A percentile compares a stretch with the other conserved stretches of the same genome.
phyloP scores from a whole-genome alignment of 192 early-diverging fungal genomes.

The Lunasporangiospora selenospora region DNA sequence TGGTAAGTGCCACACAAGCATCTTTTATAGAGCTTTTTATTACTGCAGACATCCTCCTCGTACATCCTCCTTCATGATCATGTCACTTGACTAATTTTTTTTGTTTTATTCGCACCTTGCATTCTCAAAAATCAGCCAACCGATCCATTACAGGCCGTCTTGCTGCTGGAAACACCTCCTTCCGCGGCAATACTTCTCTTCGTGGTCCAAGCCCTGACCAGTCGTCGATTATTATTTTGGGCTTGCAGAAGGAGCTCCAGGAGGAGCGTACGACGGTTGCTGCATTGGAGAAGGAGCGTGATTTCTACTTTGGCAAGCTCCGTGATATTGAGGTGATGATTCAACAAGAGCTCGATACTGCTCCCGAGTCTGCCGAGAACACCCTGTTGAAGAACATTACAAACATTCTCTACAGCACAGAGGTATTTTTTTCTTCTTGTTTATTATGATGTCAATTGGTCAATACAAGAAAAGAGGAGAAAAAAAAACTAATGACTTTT shows the following conservation, averaged over 20 bases:
- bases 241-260: slow-evolving; percentile 78
- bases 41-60: too few species aligned
- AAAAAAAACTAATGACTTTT: slow-evolving; percentile 10
- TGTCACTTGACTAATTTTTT: slow-evolving; percentile 15
- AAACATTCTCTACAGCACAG: slow-evolving; percentile 91
- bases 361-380: slow-evolving; percentile 55
- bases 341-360: slow-evolving; percentile 75
- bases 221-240: slow-evolving; percentile 64
- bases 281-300: slow-evolving; percentile 94
- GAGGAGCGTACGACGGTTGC: slow-evolving; percentile 89
- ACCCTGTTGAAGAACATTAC: slow-evolving; percentile 80
- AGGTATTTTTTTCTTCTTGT: slow-evolving; percentile 49
- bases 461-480: too few species aligned
- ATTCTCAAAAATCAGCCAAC: slow-evolving; percentile 20
- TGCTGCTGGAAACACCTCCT: slow-evolving; percentile 13
- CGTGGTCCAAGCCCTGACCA: slow-evolving; percentile 56
- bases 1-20: slow-evolving; percentile 1
- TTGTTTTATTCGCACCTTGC: slow-evolving; percentile 3
- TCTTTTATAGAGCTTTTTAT: neutral
- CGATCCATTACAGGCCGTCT: slow-evolving; percentile 39
- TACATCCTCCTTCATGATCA: neutral
- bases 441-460: neutral
- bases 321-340: slow-evolving; percentile 94
- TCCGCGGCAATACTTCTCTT: slow-evolving; percentile 21
- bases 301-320: slow-evolving; percentile 97